Evolutionary conservation across 495 filamentous ascomycete genomes (phyloP), one percentile per base, ranked within the genome.

Genomic region (Penicillium canariense): DNA sequence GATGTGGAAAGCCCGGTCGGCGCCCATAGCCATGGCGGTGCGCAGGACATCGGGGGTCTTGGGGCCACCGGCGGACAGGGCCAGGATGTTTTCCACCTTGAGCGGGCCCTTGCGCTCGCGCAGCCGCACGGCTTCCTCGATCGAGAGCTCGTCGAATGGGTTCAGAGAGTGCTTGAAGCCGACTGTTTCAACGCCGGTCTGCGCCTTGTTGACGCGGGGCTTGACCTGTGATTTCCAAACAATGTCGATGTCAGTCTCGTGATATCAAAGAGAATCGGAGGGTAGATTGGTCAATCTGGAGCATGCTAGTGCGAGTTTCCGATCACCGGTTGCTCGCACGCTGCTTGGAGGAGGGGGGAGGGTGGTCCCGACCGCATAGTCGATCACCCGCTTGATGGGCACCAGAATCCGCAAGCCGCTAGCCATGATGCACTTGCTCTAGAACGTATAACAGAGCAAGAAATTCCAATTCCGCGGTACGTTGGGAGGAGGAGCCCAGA

Each of bases 21-120:
- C 94, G 65, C 94, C 94, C 91, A 97, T 97, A 61, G 93, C 95
- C 91, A 98, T 92, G 35, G 94, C 94, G 4, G 91, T 98, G 48
- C 94, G 89, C 25, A 98, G 83, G 4, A 89, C 82, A 65, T 98
- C 94, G 58, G 80, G 79, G 44, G 88, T 78, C 79, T 97, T 97
- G 23, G 88, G 68, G 7, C 93, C 93, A 27, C 94, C 94, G 55
- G 89, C 90, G 60, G 84, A 85, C 70, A 97, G 81, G 56, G 88
- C 90, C 67, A 94, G 84, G 69, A 98, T 98, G 72, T 96, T 91
- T 36, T 86, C 81, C 60, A 98, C 91, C 60, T 72, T 69, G 8
- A 76, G 54, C 8, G 76, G 70, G 31, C 67, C 68, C 55, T 84
- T 82, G 74, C 87, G 85, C 71, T 96, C 93, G 63, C 94, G 93